Evolutionary conservation across 768 basidiomycete genomes (phyloP).

Genomic region (Agaricus blazei): DNA sequence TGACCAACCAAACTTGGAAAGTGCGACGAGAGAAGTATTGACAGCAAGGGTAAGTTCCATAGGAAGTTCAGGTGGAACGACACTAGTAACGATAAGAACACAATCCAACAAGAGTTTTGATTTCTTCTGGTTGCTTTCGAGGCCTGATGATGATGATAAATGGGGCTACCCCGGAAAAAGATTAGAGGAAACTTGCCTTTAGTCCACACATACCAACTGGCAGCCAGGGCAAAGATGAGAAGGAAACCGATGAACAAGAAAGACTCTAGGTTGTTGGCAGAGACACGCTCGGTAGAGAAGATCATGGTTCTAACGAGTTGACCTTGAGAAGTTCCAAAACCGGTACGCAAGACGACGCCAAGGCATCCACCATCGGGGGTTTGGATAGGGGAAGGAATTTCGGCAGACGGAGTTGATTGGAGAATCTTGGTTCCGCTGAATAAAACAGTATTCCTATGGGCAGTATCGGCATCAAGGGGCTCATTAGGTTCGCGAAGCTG

Average conservation of each 20-base stretch:
- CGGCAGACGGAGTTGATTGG: conserved; percentile 59
- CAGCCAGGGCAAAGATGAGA: conserved; percentile 95
- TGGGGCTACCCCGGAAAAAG: background rate
- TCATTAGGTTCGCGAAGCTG: conserved; percentile 75
- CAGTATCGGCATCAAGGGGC: conserved; percentile 76
- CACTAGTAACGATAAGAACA: conserved; percentile 93
- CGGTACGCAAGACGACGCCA: conserved; percentile 88
- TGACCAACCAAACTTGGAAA: conserved; percentile 87
- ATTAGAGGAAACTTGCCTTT: conserved; percentile 53
- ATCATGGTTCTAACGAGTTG: conserved; percentile 99
- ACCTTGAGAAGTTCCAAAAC: conserved; percentile 96
- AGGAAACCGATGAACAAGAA: conserved; percentile 99
- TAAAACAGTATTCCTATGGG: conserved; percentile 82
- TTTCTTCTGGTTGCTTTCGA: conserved; percentile 90
- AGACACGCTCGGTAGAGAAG: conserved; percentile 94
- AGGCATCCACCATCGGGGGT: conserved; percentile 93
- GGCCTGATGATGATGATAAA: conserved; percentile 43
- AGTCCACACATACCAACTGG: conserved; percentile 97
- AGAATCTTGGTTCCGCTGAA: conserved; percentile 98
- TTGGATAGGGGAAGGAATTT: conserved; percentile 39
- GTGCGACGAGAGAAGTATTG: conserved; percentile 88
- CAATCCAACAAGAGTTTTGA: conserved; percentile 94
- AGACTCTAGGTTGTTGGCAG: conserved; percentile 92
- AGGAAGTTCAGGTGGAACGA: conserved; percentile 95
- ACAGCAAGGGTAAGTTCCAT: conserved; percentile 98